These are phyloP conservation scores for Dryas drummondii DNA, from an alignment of 306 rosid species.

Conservation along the genomic window DNA sequence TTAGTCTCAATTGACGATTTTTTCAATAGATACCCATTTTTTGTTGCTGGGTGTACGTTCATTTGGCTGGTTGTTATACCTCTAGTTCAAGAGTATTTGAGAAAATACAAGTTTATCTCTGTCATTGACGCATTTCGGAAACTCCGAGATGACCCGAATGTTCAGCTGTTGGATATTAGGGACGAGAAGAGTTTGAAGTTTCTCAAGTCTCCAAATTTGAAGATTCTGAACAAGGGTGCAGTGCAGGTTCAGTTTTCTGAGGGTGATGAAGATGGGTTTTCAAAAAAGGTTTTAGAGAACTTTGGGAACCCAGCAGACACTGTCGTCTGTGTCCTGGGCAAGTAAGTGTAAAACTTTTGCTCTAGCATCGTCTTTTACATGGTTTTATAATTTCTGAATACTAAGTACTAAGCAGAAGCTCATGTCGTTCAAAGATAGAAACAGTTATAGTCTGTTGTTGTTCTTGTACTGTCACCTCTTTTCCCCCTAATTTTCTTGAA, in stretches of 20 bases:
- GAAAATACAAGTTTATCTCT: conserved; percentile 62
- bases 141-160: conserved; percentile 59
- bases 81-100: conserved; percentile 48
- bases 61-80: conserved; percentile 81
- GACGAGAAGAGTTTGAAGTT: conserved; percentile 53
- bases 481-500: no score
- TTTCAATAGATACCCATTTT: conserved; percentile 70
- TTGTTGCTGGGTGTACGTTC: conserved; percentile 76
- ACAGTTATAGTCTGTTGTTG: no score
- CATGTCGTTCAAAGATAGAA: background rate
- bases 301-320: conserved; percentile 59
- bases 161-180: conserved; percentile 78
- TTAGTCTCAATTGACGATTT: conserved; percentile 66
- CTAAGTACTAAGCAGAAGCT: background rate
- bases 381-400: background rate
- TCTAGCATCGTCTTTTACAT: background rate
- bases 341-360: conserved; percentile 42
- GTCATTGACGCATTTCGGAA: conserved; percentile 76
- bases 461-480: no score
- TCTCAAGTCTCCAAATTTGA: conserved; percentile 72
- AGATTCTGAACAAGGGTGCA: conserved; percentile 61
- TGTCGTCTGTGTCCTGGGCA: conserved; percentile 62
- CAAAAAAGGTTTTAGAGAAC: conserved; percentile 52
- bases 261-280: conserved; percentile 69
- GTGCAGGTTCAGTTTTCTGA: conserved; percentile 58